These are phyloP conservation scores for Veloboletus limbatus DNA, from an alignment of 1,284 basidiomycete genomes.

Conservation along the genomic window DNA sequence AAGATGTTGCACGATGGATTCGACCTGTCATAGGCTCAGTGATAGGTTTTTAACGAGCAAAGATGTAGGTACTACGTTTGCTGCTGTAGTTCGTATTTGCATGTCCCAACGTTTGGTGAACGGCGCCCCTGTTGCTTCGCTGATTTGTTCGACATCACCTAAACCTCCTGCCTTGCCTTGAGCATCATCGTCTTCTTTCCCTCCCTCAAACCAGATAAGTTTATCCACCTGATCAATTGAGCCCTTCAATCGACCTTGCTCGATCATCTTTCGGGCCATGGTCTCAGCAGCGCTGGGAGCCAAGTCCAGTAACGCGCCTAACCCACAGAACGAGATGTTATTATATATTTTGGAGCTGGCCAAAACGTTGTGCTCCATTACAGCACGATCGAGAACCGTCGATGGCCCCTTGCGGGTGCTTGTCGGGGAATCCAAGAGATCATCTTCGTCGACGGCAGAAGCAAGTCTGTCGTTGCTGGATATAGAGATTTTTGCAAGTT, in stretches of 20 bases:
- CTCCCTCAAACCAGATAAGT: conserved; percentile 87
- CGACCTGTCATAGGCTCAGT: conserved; percentile 50
- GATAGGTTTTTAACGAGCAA: background rate
- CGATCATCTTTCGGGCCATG: conserved; percentile 95
- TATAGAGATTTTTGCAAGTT: conserved; percentile 85
- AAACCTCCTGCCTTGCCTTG: conserved; percentile 91
- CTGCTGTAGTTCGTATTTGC: conserved; percentile 81
- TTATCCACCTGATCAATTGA: conserved; percentile 93
- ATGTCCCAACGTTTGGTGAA: conserved; percentile 92
- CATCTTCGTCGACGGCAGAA: conserved; percentile 57
- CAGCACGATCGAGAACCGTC: conserved; percentile 95
- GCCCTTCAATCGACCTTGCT: conserved; percentile 87
- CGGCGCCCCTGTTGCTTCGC: conserved; percentile 83
- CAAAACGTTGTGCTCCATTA: conserved; percentile 97
- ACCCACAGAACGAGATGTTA: conserved; percentile 88
- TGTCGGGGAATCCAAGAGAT: conserved; percentile 47
- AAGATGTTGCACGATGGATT: conserved; percentile 77
- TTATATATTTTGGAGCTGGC: conserved; percentile 94
- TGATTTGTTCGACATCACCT: conserved; percentile 78
- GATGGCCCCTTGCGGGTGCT: conserved; percentile 84
- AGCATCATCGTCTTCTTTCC: conserved; percentile 80
- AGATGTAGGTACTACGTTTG: conserved; percentile 58
- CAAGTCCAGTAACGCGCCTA: conserved; percentile 82
- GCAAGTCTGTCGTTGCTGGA: conserved; percentile 77
- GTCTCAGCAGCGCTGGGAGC: conserved; percentile 88